Base-by-base conservation (phyloP, 1,284 basidiomycete genomes). In the Ceratobasidium theobromae region DNA sequence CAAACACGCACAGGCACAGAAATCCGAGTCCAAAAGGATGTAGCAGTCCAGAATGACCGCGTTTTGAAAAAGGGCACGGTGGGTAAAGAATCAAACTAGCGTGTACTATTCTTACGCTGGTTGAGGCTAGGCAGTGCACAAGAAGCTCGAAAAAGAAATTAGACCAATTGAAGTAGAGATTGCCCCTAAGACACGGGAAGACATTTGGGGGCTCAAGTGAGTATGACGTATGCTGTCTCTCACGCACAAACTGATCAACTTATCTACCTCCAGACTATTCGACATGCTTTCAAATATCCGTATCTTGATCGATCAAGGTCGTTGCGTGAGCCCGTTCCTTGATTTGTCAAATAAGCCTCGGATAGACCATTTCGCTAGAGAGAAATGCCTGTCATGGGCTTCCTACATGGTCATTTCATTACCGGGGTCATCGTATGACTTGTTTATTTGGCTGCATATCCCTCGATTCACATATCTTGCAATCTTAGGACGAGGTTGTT, bases 131-230 rank as follows among this genome's bases (percentile, higher is more conserved):
- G 79, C 79, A 25, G 79, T 95, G 0, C 94, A 97, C 76, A 88
- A 89, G 70, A 79, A 83, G 46, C 79, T 97, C 16, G 93, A 97
- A 74, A 79, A 80, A 21, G 88, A 93, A 73, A 79, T 95, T 9
- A 82, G 82, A 40, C 82, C 87, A 0, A 82, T 84, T 30, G 82
- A 84, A 67, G 72, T 89, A 8, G 41, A 75, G 11, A 81, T 93
- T 1, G 73, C 76, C 1, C 74, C 82, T 0, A 75, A 71, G 0
- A 84, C 81, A 0, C 69, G 76, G 0, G 89, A 91, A 73, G 91
- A 93, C 71, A 79, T 81, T 12, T 92, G 89, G 86, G 91, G 82
- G 5, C 73, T 91, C 58, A 80, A 85, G 86, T 85, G 74, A 62
- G 79, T 75, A 32, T 5, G 57, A 4, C 30, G 25, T 51, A 58